These are phyloP conservation scores for Mycena maculata DNA, from an alignment of 768 basidiomycete genomes.

Conservation along the genomic window DNA sequence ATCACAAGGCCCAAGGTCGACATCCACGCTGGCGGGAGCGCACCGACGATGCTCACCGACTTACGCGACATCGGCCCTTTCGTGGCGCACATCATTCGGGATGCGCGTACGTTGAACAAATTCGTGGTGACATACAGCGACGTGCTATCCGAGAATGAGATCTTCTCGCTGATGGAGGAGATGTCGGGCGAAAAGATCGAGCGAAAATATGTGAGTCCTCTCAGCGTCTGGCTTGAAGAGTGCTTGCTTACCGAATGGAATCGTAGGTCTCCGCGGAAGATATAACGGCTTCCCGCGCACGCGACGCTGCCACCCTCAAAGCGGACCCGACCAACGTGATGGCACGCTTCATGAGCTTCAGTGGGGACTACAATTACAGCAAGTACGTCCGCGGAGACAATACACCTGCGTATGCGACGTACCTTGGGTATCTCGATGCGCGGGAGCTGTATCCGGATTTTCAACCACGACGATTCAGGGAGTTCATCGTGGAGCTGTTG, in stretches of 20 bases:
- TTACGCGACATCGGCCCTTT: constrained; percentile 41
- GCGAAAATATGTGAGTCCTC: constrained; percentile 17
- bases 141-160: constrained; percentile 39
- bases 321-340: background rate
- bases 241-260: background rate
- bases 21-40: constrained; percentile 35
- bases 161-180: constrained; percentile 35
- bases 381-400: constrained; percentile 45
- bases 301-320: background rate
- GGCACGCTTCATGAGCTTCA: background rate
- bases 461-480: constrained; percentile 6
- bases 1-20: constrained; percentile 6
- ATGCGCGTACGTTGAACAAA: constrained; percentile 46
- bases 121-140: constrained; percentile 43
- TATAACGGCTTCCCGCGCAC: constrained; percentile 7
- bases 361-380: constrained; percentile 35
- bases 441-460: constrained; percentile 45
- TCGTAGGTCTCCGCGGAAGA: constrained; percentile 14
- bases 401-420: constrained; percentile 36
- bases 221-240: background rate
- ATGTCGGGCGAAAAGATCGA: constrained; percentile 39
- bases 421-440: constrained; percentile 43
- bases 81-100: constrained; percentile 45
- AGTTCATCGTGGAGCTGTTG: constrained; percentile 17
- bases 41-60: constrained; percentile 38